These are phyloP conservation scores for Xylaria sp. DNA, from an alignment of 2,329 filamentous ascomycete genomes.

Conservation along the genomic window DNA sequence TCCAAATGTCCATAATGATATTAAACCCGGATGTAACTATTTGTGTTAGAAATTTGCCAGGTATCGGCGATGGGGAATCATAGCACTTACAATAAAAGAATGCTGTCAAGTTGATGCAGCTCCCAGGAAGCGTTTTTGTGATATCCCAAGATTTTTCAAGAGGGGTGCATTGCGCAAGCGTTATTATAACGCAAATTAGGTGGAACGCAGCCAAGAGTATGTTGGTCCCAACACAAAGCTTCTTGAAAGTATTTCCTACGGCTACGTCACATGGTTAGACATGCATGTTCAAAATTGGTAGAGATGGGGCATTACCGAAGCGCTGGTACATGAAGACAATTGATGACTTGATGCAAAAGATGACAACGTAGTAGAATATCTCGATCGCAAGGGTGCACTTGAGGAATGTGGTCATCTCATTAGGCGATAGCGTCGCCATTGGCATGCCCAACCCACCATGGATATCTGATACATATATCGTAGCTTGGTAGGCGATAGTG, in stretches of 20 bases:
- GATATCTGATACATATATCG: constrained; percentile 24
- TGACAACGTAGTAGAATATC: constrained; percentile 48
- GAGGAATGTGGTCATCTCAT: constrained; percentile 29
- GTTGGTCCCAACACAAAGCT: constrained; percentile 45
- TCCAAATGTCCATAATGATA: constrained; percentile 53
- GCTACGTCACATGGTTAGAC: constrained; percentile 22
- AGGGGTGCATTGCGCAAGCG: constrained; percentile 50
- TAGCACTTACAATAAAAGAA: constrained; percentile 49
- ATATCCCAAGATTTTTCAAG: constrained; percentile 51
- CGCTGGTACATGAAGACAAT: constrained; percentile 54
- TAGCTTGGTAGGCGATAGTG: constrained; percentile 31
- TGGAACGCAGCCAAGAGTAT: constrained; percentile 48
- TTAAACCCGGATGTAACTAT: constrained; percentile 50
- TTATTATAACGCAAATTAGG: constrained; percentile 47
- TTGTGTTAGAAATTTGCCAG: not conserved
- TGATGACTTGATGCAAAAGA: constrained; percentile 50
- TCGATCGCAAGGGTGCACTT: constrained; percentile 42
- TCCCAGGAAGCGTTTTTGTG: constrained; percentile 38
- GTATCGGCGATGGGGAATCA: not conserved
- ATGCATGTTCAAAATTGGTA: not conserved
- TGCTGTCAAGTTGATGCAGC: constrained; percentile 48
- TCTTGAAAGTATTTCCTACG: constrained; percentile 37
- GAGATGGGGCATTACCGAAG: constrained; percentile 44
- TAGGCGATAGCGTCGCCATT: constrained; percentile 25
- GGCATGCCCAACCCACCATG: constrained; percentile 30